Conservation (phyloP, 495 filamentous ascomycete species). For the Hypoxylon fuscum region DNA sequence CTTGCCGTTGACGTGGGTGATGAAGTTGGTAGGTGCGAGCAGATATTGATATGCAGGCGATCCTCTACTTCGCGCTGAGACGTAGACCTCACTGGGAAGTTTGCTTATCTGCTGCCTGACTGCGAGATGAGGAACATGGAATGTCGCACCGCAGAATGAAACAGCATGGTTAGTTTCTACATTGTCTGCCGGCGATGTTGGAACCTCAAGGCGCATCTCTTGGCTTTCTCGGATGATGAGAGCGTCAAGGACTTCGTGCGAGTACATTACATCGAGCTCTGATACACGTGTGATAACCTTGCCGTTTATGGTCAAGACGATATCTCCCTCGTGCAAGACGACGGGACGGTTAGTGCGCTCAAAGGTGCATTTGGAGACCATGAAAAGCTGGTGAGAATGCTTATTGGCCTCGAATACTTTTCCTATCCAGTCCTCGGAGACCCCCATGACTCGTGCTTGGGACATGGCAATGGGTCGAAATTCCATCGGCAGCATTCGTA, state of each 20-base stretch:
- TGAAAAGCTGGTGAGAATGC: slow-evolving; percentile 94
- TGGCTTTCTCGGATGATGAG: slow-evolving; percentile 85
- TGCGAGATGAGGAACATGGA: slow-evolving; percentile 94
- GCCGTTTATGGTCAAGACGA: slow-evolving; percentile 89
- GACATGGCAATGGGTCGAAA: slow-evolving; percentile 96
- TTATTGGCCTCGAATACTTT: slow-evolving; percentile 86
- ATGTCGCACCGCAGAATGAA: slow-evolving; percentile 92
- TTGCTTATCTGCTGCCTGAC: slow-evolving; percentile 97
- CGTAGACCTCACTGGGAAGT: slow-evolving; percentile 97
- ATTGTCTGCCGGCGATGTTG: slow-evolving; percentile 88
- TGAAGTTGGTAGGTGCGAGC: slow-evolving; percentile 94
- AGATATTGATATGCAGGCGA: slow-evolving; percentile 92
- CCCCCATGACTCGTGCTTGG: slow-evolving; percentile 97
- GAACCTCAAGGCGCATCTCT: slow-evolving; percentile 79
- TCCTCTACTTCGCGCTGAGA: slow-evolving; percentile 83
- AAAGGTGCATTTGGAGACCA: slow-evolving; percentile 86
- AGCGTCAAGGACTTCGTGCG: slow-evolving; percentile 82
- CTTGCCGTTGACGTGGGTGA: slow-evolving; percentile 91
- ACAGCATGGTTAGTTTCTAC: slow-evolving; percentile 91
- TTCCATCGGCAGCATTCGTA: slow-evolving; percentile 92
- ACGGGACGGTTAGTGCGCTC: slow-evolving; percentile 72
- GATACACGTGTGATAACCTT: slow-evolving; percentile 92
- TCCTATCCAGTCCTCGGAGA: slow-evolving; percentile 93
- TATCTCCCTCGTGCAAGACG: slow-evolving; percentile 85
- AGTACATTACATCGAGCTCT: slow-evolving; percentile 96